Conservation (phyloP, 768 basidiomycete genomes). For the Russula emetica region DNA sequence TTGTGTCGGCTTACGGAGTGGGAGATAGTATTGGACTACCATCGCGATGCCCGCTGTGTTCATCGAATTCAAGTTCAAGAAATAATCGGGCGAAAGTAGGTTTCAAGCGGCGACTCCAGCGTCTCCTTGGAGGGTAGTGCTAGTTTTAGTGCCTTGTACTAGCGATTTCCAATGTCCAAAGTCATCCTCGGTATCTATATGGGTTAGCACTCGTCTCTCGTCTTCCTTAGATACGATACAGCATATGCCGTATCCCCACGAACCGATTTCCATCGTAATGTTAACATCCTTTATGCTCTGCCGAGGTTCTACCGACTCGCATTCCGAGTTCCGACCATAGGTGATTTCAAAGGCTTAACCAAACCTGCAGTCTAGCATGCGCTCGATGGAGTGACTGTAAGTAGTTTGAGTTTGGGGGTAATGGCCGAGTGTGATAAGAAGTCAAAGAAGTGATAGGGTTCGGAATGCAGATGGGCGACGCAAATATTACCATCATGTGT, state of each 20-base stretch:
- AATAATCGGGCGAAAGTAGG: neutral
- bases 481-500: too few relatives aligned
- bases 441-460: too few relatives aligned
- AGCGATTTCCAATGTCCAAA: neutral
- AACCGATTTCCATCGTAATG: neutral
- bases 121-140: neutral
- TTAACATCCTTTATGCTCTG: too few relatives aligned
- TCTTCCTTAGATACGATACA: neutral
- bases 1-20: neutral
- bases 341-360: too few relatives aligned
- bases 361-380: too few relatives aligned
- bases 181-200: neutral
- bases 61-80: neutral
- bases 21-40: neutral
- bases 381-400: too few relatives aligned
- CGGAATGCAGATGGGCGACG: too few relatives aligned
- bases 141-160: neutral
- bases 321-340: too few relatives aligned
- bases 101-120: neutral
- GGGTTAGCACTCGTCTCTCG: neutral
- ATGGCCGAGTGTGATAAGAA: too few relatives aligned
- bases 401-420: too few relatives aligned
- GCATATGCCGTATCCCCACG: constrained; percentile 33
- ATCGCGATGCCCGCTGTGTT: neutral
- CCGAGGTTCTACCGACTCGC: too few relatives aligned